These are phyloP conservation scores for Chrysoporthe deuterocubensis DNA, from an alignment of 2,329 filamentous ascomycete species.

Conservation along the genomic window DNA sequence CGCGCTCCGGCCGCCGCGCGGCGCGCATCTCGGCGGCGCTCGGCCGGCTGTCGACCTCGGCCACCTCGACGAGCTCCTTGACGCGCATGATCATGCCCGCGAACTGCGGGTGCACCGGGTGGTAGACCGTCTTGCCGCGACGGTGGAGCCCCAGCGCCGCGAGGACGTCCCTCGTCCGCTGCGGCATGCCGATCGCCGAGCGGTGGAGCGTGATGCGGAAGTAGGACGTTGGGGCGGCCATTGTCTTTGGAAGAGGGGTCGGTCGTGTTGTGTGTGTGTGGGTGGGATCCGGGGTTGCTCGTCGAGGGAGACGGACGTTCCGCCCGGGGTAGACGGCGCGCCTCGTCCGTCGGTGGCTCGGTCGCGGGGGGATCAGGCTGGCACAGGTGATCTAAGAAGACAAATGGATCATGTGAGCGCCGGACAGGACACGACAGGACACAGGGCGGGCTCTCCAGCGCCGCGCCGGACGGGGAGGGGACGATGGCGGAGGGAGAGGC, in stretches of 20 bases:
- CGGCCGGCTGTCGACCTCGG: constrained; percentile 71
- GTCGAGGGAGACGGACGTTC: no score
- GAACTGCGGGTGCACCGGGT: constrained; percentile 78
- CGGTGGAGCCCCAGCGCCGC: constrained; percentile 83
- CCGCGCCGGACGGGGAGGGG: no score
- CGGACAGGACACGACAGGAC: neutral
- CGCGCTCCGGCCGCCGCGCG: constrained; percentile 73
- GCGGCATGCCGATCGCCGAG: constrained; percentile 85
- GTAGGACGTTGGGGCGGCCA: constrained; percentile 64
- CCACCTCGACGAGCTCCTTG: constrained; percentile 85
- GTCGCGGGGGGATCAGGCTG: neutral
- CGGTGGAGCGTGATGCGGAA: constrained; percentile 92
- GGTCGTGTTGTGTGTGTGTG: constrained; percentile 1
- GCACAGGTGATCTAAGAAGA: neutral
- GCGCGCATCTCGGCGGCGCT: constrained; percentile 71
- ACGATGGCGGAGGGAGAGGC: no score
- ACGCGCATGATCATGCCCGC: constrained; percentile 93
- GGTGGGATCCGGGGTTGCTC: neutral
- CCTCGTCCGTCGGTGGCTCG: neutral
- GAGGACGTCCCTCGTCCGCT: constrained; percentile 79
- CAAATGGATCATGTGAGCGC: neutral
- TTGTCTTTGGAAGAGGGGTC: constrained; percentile 4
- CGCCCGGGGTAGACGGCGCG: neutral
- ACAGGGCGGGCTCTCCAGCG: no score
- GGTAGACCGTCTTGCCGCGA: constrained; percentile 86